Evolutionary conservation across 306 rosid species (phyloP).

Genomic region (Trifolium fragiferum): DNA sequence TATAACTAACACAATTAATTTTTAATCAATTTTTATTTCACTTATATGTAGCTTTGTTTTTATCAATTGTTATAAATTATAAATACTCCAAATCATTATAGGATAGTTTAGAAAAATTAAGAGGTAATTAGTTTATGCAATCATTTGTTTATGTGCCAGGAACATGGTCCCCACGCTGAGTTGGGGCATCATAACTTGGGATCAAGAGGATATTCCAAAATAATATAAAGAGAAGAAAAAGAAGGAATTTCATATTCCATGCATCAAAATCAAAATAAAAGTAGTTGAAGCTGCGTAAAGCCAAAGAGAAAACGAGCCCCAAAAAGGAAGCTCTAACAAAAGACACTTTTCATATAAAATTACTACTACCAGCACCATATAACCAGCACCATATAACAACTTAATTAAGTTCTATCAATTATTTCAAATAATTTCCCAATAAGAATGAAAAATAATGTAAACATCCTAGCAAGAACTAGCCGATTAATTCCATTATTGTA

Average conservation of each 20-base stretch:
- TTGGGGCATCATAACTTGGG: conserved; percentile 50
- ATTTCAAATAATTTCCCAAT: conserved; percentile 23
- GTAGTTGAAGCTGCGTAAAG: conserved; percentile 44
- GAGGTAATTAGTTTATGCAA: conserved; percentile 31
- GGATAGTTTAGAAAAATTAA: neutral
- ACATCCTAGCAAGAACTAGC: conserved; percentile 44
- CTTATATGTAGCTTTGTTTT: no score
- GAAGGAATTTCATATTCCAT: neutral
- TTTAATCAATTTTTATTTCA: no score
- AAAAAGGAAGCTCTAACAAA: conserved; percentile 57
- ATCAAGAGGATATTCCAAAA: conserved; percentile 58
- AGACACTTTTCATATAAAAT: conserved; percentile 49
- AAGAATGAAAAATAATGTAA: conserved; percentile 33
- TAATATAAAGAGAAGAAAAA: conserved; percentile 20
- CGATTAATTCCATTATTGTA: conserved; percentile 30
- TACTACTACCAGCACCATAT: neutral
- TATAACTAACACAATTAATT: no score
- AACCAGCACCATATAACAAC: neutral
- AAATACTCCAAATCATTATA: no score
- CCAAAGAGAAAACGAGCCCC: conserved; percentile 46
- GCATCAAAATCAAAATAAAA: conserved; percentile 9
- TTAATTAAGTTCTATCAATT: conserved; percentile 20
- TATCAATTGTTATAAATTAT: no score
- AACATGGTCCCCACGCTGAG: conserved; percentile 49
- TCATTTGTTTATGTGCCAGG: conserved; percentile 31